These are phyloP conservation scores for Byssothecium circinans DNA, from an alignment of 2,329 filamentous ascomycete genomes.

Conservation along the genomic window DNA sequence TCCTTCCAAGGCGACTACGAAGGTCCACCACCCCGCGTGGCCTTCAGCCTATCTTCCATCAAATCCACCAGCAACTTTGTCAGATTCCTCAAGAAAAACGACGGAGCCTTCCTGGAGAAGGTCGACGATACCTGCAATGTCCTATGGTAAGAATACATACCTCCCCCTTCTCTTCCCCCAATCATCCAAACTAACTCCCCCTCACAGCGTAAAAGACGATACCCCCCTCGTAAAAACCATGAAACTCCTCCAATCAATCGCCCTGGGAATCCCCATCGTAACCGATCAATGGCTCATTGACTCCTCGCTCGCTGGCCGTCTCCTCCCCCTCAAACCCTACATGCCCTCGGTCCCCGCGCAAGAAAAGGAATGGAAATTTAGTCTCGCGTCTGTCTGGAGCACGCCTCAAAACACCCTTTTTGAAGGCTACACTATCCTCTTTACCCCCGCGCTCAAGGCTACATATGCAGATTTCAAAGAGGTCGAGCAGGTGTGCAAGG, in stretches of 20 bases:
- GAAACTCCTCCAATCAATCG: constrained; percentile 50
- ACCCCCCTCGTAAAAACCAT: constrained; percentile 44
- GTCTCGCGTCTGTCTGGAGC: constrained; percentile 33
- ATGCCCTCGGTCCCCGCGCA: constrained; percentile 35
- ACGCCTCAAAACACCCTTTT: constrained; percentile 51
- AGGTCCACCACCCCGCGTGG: constrained; percentile 31
- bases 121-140: constrained; percentile 38
- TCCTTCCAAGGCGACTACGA: constrained; percentile 23
- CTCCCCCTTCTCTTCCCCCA: background rate
- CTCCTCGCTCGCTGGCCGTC: constrained; percentile 36
- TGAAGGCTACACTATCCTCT: constrained; percentile 52
- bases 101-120: constrained; percentile 30
- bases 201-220: constrained; percentile 41
- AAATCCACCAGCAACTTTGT: constrained; percentile 19
- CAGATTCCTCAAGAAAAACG: constrained; percentile 41
- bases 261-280: constrained; percentile 49
- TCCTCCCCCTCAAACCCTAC: constrained; percentile 42
- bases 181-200: constrained; percentile 14
- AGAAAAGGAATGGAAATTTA: constrained; percentile 46
- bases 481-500: constrained; percentile 43
- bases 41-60: constrained; percentile 39
- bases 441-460: constrained; percentile 47
- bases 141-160: constrained; percentile 37
- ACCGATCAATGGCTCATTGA: constrained; percentile 51
- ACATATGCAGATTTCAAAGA: constrained; percentile 39